Evolutionary conservation across 495 filamentous ascomycete genomes (phyloP), one percentile per base, ranked within the genome.

Genomic region (Neurospora sp.): DNA sequence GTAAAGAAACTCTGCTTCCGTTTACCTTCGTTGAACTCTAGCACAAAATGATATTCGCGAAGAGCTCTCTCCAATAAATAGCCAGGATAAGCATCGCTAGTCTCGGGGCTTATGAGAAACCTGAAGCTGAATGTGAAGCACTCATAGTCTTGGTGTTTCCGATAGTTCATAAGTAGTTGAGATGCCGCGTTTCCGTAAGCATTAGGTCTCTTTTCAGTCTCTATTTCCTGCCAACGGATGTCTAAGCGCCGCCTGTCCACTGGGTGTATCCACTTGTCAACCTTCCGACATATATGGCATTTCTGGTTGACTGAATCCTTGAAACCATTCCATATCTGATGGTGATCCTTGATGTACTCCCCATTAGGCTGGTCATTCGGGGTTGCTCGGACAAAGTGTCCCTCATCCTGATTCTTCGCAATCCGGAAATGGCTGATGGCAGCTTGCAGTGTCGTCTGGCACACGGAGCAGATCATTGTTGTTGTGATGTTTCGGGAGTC

Each of bases 1-100:
- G 11, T 3, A 16, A 59, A 59, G 5, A 14, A 27, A 27, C 9
- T 12, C 5, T 5, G 48, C 11, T 59, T 14, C 10, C 20, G 1
- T 4, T 59, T 35, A 18, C 54, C 54, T 35, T 35, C 0, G 5
- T 0, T 62, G 54, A 18, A 0, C 5, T 62, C 54, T 16, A 62
- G 12, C 54, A 62, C 27, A 31, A 27, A 16, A 6, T 3, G 20
- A 1, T 0, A 8, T 1, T 1, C 0, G 44, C 44, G n/a, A 31
- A 31, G 2, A 14, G 0, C 0, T 7, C 8, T 0, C 5, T 31
- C 23, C 48, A 1, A 8, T 0, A 2, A 0, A 59, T 7, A 59
- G 1, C 1, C 0, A 59, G 48, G 23, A 16, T 4, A 0, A 7
- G 0, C 0, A 62, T 35, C 6, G 54, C 5, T 18, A 9, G 54